Evolutionary conservation across 1,139 yeast species (phyloP).

Genomic region (Arxiozyma heterogenica): DNA sequence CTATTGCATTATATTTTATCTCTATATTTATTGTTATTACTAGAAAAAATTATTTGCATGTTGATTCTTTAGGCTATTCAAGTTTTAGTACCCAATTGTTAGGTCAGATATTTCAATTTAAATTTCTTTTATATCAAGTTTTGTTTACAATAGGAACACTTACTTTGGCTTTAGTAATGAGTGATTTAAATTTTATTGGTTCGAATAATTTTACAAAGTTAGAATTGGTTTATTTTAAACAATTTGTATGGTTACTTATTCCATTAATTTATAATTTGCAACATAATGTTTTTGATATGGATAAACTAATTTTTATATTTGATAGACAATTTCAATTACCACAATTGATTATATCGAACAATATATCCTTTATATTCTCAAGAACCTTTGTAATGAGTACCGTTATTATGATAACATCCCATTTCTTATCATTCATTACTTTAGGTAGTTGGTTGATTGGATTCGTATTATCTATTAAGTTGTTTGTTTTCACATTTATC

Average conservation of each 20-base stretch:
- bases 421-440: conserved; percentile 11
- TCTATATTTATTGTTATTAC: conserved; percentile 39
- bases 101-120: conserved; percentile 39
- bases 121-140: conserved; percentile 32
- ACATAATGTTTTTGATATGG: conserved; percentile 52
- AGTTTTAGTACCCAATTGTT: conserved; percentile 42
- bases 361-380: conserved; percentile 13
- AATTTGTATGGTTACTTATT: conserved; percentile 27
- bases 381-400: conserved; percentile 16
- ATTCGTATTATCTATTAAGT: conserved; percentile 10
- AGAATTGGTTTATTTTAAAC: conserved; percentile 13
- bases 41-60: conserved; percentile 44
- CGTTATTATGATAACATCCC: conserved; percentile 11
- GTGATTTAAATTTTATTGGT: conserved; percentile 28
- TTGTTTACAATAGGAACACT: conserved; percentile 34
- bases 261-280: conserved; percentile 45
- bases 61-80: conserved; percentile 42
- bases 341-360: conserved; percentile 25
- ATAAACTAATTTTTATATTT: conserved; percentile 43
- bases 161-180: conserved; percentile 34
- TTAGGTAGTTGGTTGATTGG: conserved; percentile 12
- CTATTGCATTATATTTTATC: conserved; percentile 30
- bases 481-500: conserved; percentile 12
- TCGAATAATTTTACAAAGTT: not conserved
- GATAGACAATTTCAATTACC: conserved; percentile 35